A percentile compares a stretch with the other conserved stretches of the same genome.
phyloP scores from a whole-genome alignment of 106 monocot genomes.

The Alisma plantagoaquatica region DNA sequence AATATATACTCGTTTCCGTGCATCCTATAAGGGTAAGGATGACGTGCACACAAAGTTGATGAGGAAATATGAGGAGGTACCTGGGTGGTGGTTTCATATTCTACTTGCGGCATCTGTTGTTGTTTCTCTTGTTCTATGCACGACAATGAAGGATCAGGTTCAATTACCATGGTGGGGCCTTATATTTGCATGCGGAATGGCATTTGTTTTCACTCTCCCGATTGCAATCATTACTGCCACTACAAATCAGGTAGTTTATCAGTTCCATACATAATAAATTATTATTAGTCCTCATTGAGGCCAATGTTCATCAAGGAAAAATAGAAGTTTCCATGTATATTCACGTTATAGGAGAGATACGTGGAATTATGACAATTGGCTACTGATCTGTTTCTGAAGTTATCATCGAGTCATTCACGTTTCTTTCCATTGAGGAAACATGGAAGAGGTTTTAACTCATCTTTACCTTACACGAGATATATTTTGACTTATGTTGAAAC shows the following conservation, averaged over 20 bases:
- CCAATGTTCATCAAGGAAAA: too few relatives aligned
- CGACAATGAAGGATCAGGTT: conserved; percentile 54
- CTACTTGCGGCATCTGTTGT: conserved; percentile 32
- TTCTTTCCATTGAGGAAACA: too few relatives aligned
- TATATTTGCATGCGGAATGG: conserved; percentile 75
- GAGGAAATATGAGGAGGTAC: conserved; percentile 76
- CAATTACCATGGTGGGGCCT: conserved; percentile 95
- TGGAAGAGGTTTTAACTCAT: too few relatives aligned
- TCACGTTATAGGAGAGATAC: too few relatives aligned
- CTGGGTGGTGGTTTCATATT: conserved; percentile 76
- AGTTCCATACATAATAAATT: too few relatives aligned
- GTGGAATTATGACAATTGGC: too few relatives aligned
- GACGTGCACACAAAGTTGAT: conserved; percentile 85
- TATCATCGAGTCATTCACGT: too few relatives aligned
- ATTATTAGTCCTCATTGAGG: too few relatives aligned
- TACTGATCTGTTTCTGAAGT: too few relatives aligned
- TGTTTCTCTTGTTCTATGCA: conserved; percentile 66
- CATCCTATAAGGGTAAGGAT: conserved; percentile 62
- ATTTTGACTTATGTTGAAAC: too few relatives aligned
- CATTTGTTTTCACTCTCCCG: conserved; percentile 86
- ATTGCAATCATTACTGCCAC: conserved; percentile 96
- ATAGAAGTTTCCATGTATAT: too few relatives aligned
- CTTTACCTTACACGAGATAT: too few relatives aligned
- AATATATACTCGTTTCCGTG: conserved; percentile 60
- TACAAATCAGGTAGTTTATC: conserved; percentile 82